Evolutionary conservation across 2,329 filamentous ascomycete species (phyloP).

Genomic region (Ceratocystiopsis sp.): DNA sequence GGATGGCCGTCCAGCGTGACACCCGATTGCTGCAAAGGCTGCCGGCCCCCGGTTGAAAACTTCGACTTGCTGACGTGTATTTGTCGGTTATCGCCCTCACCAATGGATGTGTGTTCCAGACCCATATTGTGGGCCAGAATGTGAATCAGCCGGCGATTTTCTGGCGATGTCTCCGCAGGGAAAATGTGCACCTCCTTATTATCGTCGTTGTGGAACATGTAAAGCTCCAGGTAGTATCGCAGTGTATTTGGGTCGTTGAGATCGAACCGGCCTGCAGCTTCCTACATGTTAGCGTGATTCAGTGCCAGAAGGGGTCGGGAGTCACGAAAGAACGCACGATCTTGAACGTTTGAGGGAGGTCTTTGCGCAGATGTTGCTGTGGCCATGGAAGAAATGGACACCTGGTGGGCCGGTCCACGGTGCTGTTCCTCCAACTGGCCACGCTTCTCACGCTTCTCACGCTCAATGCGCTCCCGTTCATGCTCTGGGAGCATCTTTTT

Average conservation of each 20-base stretch:
- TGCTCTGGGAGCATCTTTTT: constrained; percentile 98
- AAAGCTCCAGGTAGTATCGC: constrained; percentile 76
- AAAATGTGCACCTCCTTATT: constrained; percentile 67
- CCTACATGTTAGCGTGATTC: constrained; percentile 12
- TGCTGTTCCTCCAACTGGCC: constrained; percentile 97
- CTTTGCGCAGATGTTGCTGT: constrained; percentile 6
- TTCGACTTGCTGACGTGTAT: constrained; percentile 70
- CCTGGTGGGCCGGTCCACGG: constrained; percentile 67
- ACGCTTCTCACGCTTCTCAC: constrained; percentile 89
- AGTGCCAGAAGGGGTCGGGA: too few species aligned
- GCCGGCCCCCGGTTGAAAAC: constrained; percentile 17
- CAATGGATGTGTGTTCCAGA: constrained; percentile 77
- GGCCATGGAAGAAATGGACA: constrained; percentile 62
- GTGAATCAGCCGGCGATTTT: constrained; percentile 79
- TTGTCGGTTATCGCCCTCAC: constrained; percentile 71
- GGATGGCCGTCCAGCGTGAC: constrained; percentile 62
- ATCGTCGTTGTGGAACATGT: constrained; percentile 63
- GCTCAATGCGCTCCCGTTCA: constrained; percentile 87
- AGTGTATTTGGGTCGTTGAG: constrained; percentile 81
- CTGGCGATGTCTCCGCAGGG: constrained; percentile 59
- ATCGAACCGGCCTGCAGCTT: constrained; percentile 45
- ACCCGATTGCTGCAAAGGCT: constrained; percentile 40
- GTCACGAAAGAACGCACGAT: too few species aligned
- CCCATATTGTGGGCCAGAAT: constrained; percentile 92
- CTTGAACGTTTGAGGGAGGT: neutral